These are phyloP conservation scores for Ustilago nuda DNA, from an alignment of 1,284 basidiomycete genomes.

Conservation along the genomic window DNA sequence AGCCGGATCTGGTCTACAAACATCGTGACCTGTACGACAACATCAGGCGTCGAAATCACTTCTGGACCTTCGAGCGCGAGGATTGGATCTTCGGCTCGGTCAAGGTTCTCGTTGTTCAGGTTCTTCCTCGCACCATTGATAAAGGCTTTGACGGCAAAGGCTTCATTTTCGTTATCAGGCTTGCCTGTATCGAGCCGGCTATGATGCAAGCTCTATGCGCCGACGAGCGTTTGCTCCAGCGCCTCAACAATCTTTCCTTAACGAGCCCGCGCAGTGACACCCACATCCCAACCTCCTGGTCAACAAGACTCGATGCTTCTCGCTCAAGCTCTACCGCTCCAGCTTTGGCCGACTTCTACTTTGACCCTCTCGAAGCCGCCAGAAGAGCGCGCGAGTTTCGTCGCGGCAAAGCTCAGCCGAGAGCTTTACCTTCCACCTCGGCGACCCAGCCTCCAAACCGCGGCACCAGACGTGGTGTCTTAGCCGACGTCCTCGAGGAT, in stretches of 20 bases:
- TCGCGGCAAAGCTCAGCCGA: background rate
- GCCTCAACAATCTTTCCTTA: constrained; percentile 3
- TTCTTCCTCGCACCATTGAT: constrained; percentile 1
- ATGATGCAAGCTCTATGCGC: background rate
- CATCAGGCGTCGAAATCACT: background rate
- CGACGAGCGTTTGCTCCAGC: constrained; percentile 2
- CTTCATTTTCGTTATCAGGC: background rate
- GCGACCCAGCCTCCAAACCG: background rate
- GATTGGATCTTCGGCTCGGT: constrained; percentile 2
- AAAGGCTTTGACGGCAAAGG: background rate
- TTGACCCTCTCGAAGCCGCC: constrained; percentile 7
- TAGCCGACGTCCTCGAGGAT: background rate
- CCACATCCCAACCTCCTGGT: background rate
- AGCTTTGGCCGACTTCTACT: background rate
- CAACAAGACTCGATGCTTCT: too few species aligned
- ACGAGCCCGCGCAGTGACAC: background rate
- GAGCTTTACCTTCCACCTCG: background rate
- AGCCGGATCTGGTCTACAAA: background rate
- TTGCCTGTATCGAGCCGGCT: background rate
- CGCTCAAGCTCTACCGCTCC: background rate
- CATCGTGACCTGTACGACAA: background rate
- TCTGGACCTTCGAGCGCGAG: background rate
- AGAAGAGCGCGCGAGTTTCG: constrained; percentile 3
- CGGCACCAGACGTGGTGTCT: background rate
- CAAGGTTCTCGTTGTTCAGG: background rate